Evolutionary conservation across 2,329 filamentous ascomycete species (phyloP), one percentile per base, ranked within the genome.

Genomic region (Talaromyces pinophilus): DNA sequence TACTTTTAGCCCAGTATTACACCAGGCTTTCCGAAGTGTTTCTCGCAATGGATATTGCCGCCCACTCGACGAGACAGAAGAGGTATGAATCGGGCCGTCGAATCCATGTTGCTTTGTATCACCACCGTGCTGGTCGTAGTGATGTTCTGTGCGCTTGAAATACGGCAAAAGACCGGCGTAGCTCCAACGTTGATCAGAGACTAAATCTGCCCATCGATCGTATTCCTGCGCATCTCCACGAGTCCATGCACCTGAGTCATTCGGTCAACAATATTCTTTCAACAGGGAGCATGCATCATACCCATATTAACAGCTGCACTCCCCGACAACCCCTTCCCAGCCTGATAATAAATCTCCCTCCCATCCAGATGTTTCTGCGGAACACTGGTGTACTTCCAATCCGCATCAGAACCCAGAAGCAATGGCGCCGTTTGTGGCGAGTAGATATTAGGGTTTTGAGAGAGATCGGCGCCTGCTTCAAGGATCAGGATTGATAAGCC

Each of bases 401-500:
- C 52, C n/a, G 28, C 52, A 11, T 55, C 52, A n/a, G 52, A 35
- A 2, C 40, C 63, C 22, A 60, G n/a, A 44, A 60, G 63, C 5
- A 40, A 15, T 2, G 46, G 22, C 11, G 30, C 28, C 0, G 33
- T 28, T 7, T 54, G 35, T 28, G 61, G 22, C 19, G 48, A 33
- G 48, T 63, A 42, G 8, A 55, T 19, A 19, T 55, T 3, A 28
- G 62, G 38, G n/a, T 63, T 63, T 28, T 42, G 28, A 7, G 50
- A 57, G 17, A 54, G 62, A 22, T 63, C 62, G 3, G 19, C 22
- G 52, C 93, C 93, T 70, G 90, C 93, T 82, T 97, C 93, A 77
- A 97, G 90, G 73, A 96, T 79, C 66, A 96, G 86, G 66, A 94
- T 86, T 70, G 86, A 89, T 81, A 91, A 92, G 78, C 91, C 84